These are phyloP conservation scores for Globisporangium recalcitrans DNA, from an alignment of 352 stramenopile species.

Conservation along the genomic window DNA sequence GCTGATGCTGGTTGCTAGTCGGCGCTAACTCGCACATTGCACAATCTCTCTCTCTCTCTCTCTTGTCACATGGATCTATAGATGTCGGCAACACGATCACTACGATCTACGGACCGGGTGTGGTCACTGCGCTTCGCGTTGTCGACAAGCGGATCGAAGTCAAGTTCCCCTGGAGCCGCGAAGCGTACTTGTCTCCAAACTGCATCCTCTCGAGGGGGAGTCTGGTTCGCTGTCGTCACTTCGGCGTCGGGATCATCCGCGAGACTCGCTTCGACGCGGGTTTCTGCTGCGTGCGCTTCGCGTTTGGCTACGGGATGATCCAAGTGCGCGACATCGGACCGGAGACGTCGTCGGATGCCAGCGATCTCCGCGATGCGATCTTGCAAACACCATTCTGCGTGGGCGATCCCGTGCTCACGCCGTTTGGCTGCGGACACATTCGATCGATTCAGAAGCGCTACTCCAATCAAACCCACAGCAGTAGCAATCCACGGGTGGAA, in stretches of 20 bases:
- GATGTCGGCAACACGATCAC: slow-evolving; percentile 62
- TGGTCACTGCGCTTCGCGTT: slow-evolving; percentile 57
- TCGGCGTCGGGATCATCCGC: slow-evolving; percentile 62
- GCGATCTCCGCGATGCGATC: slow-evolving; percentile 19
- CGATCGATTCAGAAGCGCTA: slow-evolving; percentile 23
- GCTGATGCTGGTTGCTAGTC: no score
- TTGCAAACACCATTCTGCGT: slow-evolving; percentile 27
- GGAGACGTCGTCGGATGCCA: slow-evolving; percentile 36
- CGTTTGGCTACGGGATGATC: slow-evolving; percentile 58
- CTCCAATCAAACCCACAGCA: not conserved
- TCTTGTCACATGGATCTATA: no score
- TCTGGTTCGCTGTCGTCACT: slow-evolving; percentile 40
- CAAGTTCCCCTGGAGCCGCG: slow-evolving; percentile 60
- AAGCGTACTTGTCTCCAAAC: slow-evolving; percentile 47
- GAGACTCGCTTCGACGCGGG: slow-evolving; percentile 53
- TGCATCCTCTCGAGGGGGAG: slow-evolving; percentile 42
- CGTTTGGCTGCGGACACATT: slow-evolving; percentile 56
- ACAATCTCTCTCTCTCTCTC: no score
- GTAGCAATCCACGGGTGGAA: not conserved
- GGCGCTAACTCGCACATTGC: no score
- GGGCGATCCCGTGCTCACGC: slow-evolving; percentile 61
- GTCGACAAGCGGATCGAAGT: slow-evolving; percentile 56
- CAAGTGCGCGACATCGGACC: slow-evolving; percentile 39
- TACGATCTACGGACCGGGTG: slow-evolving; percentile 52
- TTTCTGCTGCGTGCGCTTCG: slow-evolving; percentile 56